phyloP scores from a whole-genome alignment of 805 yeast genomes.

The Ogataea methylovora region DNA sequence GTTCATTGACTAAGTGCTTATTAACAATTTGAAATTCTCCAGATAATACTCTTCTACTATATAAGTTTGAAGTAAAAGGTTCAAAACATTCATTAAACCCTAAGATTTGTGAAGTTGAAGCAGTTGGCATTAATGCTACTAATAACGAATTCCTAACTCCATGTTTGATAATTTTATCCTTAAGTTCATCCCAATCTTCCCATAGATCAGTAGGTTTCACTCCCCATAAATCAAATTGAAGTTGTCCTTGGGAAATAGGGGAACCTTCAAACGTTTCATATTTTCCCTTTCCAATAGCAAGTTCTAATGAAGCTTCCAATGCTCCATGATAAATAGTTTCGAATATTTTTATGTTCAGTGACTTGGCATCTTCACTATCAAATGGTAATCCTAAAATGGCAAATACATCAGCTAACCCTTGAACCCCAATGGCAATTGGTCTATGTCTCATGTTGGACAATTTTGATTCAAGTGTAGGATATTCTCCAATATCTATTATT shows the following conservation, averaged over 20 bases:
- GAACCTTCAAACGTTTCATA: constrained; percentile 76
- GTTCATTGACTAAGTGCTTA: constrained; percentile 74
- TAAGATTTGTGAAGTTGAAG: constrained; percentile 91
- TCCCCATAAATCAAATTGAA: constrained; percentile 88
- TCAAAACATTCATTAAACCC: constrained; percentile 96
- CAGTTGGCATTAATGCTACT: constrained; percentile 97
- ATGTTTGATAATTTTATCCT: constrained; percentile 44
- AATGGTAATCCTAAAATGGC: constrained; percentile 76
- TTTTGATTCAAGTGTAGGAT: constrained; percentile 76
- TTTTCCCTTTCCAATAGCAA: constrained; percentile 58
- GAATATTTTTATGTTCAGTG: constrained; percentile 75
- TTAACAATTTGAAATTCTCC: constrained; percentile 94
- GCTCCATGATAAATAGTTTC: constrained; percentile 96
- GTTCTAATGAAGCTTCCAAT: constrained; percentile 76
- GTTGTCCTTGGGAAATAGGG: constrained; percentile 78
- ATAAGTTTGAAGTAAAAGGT: constrained; percentile 90
- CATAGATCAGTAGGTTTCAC: constrained; percentile 71
- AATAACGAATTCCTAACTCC: constrained; percentile 85
- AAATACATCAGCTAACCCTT: constrained; percentile 90
- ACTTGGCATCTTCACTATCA: constrained; percentile 72
- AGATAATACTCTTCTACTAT: constrained; percentile 81
- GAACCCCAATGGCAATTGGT: constrained; percentile 97
- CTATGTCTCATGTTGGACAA: constrained; percentile 74
- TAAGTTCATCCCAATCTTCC: constrained; percentile 75
- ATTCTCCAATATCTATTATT: constrained; percentile 77